Evolutionary conservation across 1,284 basidiomycete species (phyloP), one percentile per base, ranked within the genome.

Genomic region (Bjerkandera adusta): DNA sequence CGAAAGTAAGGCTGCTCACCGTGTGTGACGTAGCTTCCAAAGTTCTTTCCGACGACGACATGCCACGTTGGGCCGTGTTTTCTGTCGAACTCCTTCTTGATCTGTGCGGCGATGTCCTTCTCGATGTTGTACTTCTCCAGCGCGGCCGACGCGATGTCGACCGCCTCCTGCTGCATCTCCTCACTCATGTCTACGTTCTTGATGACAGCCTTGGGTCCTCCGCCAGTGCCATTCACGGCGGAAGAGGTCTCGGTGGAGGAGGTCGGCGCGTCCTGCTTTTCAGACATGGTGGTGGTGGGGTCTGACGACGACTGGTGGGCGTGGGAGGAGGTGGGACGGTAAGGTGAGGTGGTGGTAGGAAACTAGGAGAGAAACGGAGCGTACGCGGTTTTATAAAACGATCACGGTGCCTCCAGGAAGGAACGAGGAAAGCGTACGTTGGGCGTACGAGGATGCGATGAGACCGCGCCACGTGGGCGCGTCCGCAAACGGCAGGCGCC

Each of bases 151-250:
- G 93, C 86, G 59, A 93, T 83, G 61, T 97, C 91, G 58, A 98
- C 87, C 55, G 85, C 85, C 68, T 90, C 85, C 67, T 91, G 85
- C 70, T 97, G 94, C 92, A 97, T 92, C 60, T 97, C 92, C 52
- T 97, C 91, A 50, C 75, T 78, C 95, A 98, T 98, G 71, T 98
- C 95, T 50, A 96, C 93, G 64, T 91, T 94, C 75, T 97, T 97
- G 66, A 97, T 92, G 69, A 92, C 85, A 36, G 93, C 91, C 65
- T 91, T 92, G 51, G 85, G 79, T n/a, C n/a, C n/a, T 37, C 64
- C 64, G 25, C 66, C 66, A 21, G 56, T 48, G 53, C 68, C 66
- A 37, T 66, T 65, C 44, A 56, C 54, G 49, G 68, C 72, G 27
- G 75, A 64, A 45, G 68, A 68, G 43, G 73, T 67, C 55, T 83